A percentile compares a stretch with the other conserved stretches of the same genome.
These are phyloP conservation scores for Plasmodium coatneyi DNA, from an alignment of 169 alveolate species.

Conservation along the genomic window DNA sequence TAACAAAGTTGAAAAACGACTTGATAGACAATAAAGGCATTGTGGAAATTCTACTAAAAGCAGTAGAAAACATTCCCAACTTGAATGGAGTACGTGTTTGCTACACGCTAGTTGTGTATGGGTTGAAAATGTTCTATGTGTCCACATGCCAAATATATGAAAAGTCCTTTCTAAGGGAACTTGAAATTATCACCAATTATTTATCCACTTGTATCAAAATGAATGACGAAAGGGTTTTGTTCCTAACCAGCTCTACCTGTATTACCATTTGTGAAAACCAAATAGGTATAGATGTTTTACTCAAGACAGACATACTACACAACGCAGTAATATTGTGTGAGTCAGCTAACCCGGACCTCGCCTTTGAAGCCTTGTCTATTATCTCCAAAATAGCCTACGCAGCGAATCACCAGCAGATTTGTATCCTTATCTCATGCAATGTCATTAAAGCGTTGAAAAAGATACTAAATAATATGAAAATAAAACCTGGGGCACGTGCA, in stretches of 20 bases:
- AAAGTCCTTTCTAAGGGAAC: conserved; percentile 73
- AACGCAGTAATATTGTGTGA: conserved; percentile 74
- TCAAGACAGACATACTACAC: conserved; percentile 74
- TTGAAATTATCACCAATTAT: conserved; percentile 69
- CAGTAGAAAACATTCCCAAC: conserved; percentile 67
- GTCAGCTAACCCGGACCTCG: conserved; percentile 78
- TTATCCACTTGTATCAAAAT: conserved; percentile 72
- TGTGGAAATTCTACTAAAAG: conserved; percentile 54
- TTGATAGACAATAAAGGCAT: conserved; percentile 65
- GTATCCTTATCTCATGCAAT: conserved; percentile 81
- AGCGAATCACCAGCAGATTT: conserved; percentile 85
- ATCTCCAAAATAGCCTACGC: conserved; percentile 89
- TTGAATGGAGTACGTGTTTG: conserved; percentile 76
- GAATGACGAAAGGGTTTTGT: conserved; percentile 60
- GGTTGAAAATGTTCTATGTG: conserved; percentile 73
- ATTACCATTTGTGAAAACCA: conserved; percentile 77
- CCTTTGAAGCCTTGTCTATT: conserved; percentile 89
- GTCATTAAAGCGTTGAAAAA: conserved; percentile 84
- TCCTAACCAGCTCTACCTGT: conserved; percentile 73
- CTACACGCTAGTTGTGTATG: conserved; percentile 69
- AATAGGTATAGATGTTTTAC: conserved; percentile 64
- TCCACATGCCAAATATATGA: conserved; percentile 75
- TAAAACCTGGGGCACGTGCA: conserved; percentile 85
- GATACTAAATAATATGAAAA: conserved; percentile 84
- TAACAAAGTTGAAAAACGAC: conserved; percentile 67